Base-by-base conservation (phyloP, 1,139 yeast genomes). In the Protomyces arabidopsidicola region DNA sequence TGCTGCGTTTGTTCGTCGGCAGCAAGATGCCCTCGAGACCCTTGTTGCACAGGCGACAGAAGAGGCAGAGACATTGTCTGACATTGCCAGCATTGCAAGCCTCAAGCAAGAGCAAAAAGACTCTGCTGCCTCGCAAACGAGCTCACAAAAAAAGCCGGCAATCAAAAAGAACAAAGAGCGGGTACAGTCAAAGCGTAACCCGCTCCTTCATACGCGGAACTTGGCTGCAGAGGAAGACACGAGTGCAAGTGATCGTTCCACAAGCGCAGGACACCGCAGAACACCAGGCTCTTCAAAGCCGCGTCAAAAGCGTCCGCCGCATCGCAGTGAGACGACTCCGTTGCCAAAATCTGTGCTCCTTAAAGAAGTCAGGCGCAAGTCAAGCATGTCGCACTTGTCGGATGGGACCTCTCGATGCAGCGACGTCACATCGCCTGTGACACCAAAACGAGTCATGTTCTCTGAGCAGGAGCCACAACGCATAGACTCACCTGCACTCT, bases 361-460 rank as follows among this genome's bases (percentile, higher is more conserved):
- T 14, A 18, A 16, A 50, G 62, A 14, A 52, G 53, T 48, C 31
- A 54, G 20, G 39, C 62, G 18, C 16, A 36, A 24, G 27, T 24
- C 42, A 56, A 58, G 45, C 14, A 24, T 20, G 16, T 52, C 48
- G 48, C 48, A 42, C 5, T 18, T 42, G 12, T 42, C 48, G 12
- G 48, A 42, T n/a, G 48, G 48, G 9, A 16, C 48, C 8, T 42
- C 48, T 4, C 48, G 48, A 16, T 42, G 48, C 45, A 18, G 27
- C n/a, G 50, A 35, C 14, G 24, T 31, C n/a, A 35, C 39, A 8
- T 31, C 55, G 48, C 56, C 59, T 27, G 36, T 58, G 27, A 53
- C 53, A 16, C 56, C 65, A 24, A 54, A 52, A 39, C 65, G 66
- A n/a, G 57, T 60, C 56, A 63, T 59, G 57, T 58, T 58, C 24